phyloP scores from a whole-genome alignment of 768 basidiomycete genomes.

The Trametes cubensis region DNA sequence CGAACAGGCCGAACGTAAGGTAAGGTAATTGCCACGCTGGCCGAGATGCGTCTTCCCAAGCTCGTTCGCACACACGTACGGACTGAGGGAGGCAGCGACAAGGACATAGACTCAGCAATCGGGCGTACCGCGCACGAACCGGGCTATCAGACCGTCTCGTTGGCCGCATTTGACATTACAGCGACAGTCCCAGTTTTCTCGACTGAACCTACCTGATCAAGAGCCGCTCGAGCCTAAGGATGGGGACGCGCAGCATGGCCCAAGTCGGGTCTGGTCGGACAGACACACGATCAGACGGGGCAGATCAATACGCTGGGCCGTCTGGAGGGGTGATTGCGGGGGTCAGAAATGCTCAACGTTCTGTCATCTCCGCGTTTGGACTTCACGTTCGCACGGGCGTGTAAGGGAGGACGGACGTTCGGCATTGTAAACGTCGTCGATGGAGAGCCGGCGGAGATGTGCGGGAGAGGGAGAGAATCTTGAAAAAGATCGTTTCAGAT shows the following conservation, averaged over 20 bases:
- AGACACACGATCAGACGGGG: neutral
- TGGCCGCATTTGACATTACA: neutral
- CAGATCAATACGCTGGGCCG: neutral
- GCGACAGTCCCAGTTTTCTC: neutral
- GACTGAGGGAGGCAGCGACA: no score
- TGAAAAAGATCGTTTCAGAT: no score
- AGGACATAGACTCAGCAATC: no score
- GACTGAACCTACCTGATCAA: neutral
- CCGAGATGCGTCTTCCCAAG: no score
- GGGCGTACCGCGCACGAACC: neutral
- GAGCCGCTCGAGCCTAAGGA: neutral
- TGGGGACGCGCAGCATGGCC: no score
- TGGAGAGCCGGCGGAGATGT: constrained; percentile 3
- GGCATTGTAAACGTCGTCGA: neutral
- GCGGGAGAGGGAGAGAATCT: neutral
- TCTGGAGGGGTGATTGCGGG: neutral
- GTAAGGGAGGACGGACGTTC: no score
- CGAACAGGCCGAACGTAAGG: no score
- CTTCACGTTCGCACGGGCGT: no score
- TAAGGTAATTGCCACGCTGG: no score
- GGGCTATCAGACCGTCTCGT: neutral
- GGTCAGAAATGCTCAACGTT: neutral
- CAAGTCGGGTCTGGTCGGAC: no score
- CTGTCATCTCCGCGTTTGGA: no score
- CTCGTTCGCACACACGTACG: no score